Percentiles rank a stretch among this genome's conserved stretches.
phyloP scores from a whole-genome alignment of 2,329 filamentous ascomycete genomes.

The Talaromyces marneffei region DNA sequence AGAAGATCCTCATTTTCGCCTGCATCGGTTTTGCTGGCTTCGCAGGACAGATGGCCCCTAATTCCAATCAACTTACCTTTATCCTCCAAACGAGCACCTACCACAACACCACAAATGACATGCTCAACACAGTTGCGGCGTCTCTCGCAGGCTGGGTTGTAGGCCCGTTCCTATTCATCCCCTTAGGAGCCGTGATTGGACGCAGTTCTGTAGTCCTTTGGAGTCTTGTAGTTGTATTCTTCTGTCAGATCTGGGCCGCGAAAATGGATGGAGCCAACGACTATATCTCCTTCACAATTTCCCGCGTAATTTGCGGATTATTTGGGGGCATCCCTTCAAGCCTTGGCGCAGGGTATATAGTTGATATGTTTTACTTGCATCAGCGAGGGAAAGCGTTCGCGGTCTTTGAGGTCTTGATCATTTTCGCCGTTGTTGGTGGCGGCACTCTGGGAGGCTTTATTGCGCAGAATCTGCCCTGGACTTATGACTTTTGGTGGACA shows the following conservation, averaged over 20 bases:
- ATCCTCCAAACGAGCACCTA: too few relatives aligned
- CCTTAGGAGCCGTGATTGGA: too few relatives aligned
- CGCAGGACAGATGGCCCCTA: too few relatives aligned
- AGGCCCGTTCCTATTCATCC: too few relatives aligned
- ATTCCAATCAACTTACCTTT: too few relatives aligned
- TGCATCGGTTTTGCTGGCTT: too few relatives aligned
- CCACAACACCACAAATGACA: too few relatives aligned
- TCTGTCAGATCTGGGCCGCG: constrained; percentile 35
- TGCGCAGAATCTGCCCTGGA: constrained; percentile 10
- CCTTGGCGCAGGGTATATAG: constrained; percentile 37
- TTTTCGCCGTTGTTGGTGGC: constrained; percentile 12
- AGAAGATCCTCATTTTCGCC: too few relatives aligned
- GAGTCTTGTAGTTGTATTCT: constrained; percentile 31
- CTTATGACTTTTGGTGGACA: constrained; percentile 18
- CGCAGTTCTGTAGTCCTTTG: constrained; percentile 38
- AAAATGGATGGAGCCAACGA: constrained; percentile 31
- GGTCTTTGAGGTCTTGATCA: constrained; percentile 10
- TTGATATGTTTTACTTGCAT: constrained; percentile 42
- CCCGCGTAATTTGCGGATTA: constrained; percentile 37
- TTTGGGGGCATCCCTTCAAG: constrained; percentile 36
- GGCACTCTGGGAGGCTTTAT: constrained; percentile 18
- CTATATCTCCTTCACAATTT: constrained; percentile 35
- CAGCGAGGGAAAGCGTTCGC: constrained; percentile 20
- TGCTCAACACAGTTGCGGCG: too few relatives aligned
- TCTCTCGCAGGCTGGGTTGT: too few relatives aligned